These are phyloP conservation scores for Malus sieversii DNA, from an alignment of 306 rosid species.

Conservation along the genomic window DNA sequence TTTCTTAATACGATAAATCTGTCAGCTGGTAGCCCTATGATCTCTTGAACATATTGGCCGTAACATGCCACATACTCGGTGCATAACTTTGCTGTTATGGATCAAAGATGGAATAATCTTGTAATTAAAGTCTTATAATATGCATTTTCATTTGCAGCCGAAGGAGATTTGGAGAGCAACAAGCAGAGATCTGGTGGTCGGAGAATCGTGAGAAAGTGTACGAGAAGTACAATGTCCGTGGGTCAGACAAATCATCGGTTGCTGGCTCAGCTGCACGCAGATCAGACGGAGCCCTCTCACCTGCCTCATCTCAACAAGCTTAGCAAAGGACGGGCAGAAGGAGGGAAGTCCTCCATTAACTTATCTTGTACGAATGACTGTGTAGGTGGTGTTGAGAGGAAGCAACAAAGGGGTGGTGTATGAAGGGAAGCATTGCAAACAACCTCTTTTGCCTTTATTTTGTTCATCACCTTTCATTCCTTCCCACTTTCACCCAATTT, in stretches of 20 bases:
- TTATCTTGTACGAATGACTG: constrained; percentile 35
- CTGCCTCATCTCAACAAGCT: constrained; percentile 37
- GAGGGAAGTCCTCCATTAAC: constrained; percentile 36
- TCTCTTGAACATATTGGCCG: background rate
- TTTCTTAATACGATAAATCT: background rate
- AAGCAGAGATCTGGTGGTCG: constrained; percentile 98
- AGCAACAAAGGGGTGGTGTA: constrained; percentile 18
- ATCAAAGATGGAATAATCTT: background rate
- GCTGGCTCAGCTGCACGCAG: constrained; percentile 43
- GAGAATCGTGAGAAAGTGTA: constrained; percentile 89
- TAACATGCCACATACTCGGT: background rate
- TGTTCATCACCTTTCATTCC: constrained; percentile 1
- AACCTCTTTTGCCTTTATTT: background rate
- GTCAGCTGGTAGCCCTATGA: background rate
- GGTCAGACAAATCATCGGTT: constrained; percentile 51
- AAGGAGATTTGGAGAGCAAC: constrained; percentile 91
- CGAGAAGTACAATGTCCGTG: constrained; percentile 73
- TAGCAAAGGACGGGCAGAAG: constrained; percentile 25
- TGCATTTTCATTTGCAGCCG: constrained; percentile 58
- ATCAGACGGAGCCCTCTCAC: constrained; percentile 45
- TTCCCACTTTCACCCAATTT: background rate
- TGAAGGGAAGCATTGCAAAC: constrained; percentile 24
- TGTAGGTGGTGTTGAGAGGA: constrained; percentile 20
- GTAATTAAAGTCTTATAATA: constrained; percentile 10
- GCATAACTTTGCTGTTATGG: background rate